phyloP scores from a whole-genome alignment of 768 basidiomycete species.

The Macrolepiota dolichaula region DNA sequence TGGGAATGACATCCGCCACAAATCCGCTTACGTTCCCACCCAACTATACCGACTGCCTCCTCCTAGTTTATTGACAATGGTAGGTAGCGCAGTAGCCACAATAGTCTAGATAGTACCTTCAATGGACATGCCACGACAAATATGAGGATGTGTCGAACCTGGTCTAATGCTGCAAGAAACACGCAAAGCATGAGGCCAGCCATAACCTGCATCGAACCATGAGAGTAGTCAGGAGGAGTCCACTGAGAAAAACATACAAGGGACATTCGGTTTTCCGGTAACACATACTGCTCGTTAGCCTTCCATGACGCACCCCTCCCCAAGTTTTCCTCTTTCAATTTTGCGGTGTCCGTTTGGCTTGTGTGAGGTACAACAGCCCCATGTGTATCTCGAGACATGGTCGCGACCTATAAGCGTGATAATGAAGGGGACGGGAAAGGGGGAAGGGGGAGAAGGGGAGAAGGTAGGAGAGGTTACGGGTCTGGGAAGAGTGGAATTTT shows the following conservation, averaged over 20 bases:
- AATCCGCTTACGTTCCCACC: slow-evolving; percentile 57
- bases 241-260: slow-evolving; percentile 31
- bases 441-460: background rate
- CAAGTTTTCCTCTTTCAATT: slow-evolving; percentile 13
- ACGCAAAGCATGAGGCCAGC: slow-evolving; percentile 40
- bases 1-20: background rate
- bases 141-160: slow-evolving; percentile 33
- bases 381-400: slow-evolving; percentile 10
- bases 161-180: slow-evolving; percentile 57
- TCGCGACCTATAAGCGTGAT: background rate
- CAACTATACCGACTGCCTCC: slow-evolving; percentile 66
- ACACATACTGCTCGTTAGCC: slow-evolving; percentile 45
- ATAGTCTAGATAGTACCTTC: slow-evolving; percentile 42
- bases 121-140: background rate
- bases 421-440: background rate
- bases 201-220: slow-evolving; percentile 34
- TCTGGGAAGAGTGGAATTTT: slow-evolving; percentile 9
- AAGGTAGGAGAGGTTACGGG: background rate
- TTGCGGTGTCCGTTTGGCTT: background rate
- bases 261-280: slow-evolving; percentile 51
- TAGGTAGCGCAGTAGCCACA: slow-evolving; percentile 74
- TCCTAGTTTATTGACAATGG: slow-evolving; percentile 63
- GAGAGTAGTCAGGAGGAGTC: background rate
- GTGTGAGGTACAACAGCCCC: slow-evolving; percentile 1
- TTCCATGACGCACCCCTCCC: slow-evolving; percentile 54